phyloP scores from a whole-genome alignment of 768 basidiomycete genomes.

The Rhizopogon vinicolor region DNA sequence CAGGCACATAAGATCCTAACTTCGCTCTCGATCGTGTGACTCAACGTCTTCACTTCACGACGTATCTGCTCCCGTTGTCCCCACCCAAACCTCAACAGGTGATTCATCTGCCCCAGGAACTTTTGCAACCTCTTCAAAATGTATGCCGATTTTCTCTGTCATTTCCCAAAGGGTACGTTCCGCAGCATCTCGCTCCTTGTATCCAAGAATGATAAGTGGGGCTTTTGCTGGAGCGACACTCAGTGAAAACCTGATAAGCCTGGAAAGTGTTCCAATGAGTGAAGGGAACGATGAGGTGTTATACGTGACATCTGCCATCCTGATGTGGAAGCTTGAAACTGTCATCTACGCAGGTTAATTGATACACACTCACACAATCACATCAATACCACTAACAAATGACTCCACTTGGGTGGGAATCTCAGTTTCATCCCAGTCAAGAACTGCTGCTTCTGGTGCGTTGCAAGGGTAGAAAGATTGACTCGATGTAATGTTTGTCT shows the following conservation, averaged over 20 bases:
- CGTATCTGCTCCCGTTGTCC: constrained; percentile 10
- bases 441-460: constrained; percentile 30
- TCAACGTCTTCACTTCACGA: background rate
- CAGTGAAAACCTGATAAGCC: constrained; percentile 33
- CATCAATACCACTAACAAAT: constrained; percentile 43
- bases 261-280: constrained; percentile 61
- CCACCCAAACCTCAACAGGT: constrained; percentile 72
- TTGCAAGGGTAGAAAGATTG: constrained; percentile 24
- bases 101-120: constrained; percentile 56
- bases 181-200: constrained; percentile 78
- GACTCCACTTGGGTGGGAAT: constrained; percentile 42
- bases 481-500: constrained; percentile 61
- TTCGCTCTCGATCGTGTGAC: background rate
- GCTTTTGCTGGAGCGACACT: constrained; percentile 18
- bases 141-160: constrained; percentile 45
- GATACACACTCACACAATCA: constrained; percentile 56
- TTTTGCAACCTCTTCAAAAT: constrained; percentile 51
- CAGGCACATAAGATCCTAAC: too few species aligned
- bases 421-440: constrained; percentile 75
- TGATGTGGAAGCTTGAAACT: constrained; percentile 22
- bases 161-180: constrained; percentile 76
- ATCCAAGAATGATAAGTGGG: constrained; percentile 65
- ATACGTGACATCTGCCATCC: constrained; percentile 92
- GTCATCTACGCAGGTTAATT: background rate
- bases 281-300: constrained; percentile 83